Percentiles rank a stretch among this genome's conserved stretches.
Evolutionary conservation across 345 rosid genomes (phyloP).

Genomic region (Populus ilicifolia): DNA sequence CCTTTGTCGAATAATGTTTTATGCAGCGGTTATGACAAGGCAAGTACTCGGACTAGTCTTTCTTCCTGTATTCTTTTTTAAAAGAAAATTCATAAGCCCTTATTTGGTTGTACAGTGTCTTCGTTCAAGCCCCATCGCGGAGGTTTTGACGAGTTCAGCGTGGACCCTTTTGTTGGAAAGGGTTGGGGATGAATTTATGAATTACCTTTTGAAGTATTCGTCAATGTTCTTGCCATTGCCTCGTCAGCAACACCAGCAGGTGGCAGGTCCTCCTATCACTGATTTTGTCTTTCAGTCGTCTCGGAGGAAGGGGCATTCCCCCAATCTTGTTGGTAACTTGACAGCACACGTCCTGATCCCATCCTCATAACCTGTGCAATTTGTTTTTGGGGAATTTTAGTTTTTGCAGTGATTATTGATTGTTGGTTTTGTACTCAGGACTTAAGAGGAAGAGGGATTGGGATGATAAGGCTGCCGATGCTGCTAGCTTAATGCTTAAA

Average conservation of each 20-base stretch:
- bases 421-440: constrained; percentile 23
- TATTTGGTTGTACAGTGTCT: constrained; percentile 33
- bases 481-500: constrained; percentile 9
- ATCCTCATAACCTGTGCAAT: too few species aligned
- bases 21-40: constrained; percentile 58
- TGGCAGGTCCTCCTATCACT: constrained; percentile 51
- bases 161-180: constrained; percentile 69
- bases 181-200: constrained; percentile 71
- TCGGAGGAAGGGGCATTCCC: constrained; percentile 11
- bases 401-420: neutral
- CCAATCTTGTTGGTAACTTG: constrained; percentile 18
- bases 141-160: constrained; percentile 50
- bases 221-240: constrained; percentile 57
- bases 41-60: constrained; percentile 10
- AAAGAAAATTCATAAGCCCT: neutral
- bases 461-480: constrained; percentile 9
- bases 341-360: neutral
- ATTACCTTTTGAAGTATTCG: constrained; percentile 52
- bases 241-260: constrained; percentile 56
- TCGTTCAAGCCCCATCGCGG: constrained; percentile 44
- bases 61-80: neutral
- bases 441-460: constrained; percentile 31
- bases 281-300: constrained; percentile 18
- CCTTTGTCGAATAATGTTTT: constrained; percentile 36
- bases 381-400: too few species aligned